Evolutionary conservation across 1,139 yeast genomes (phyloP), one percentile per base, ranked within the genome.

Genomic region (Scheffersomyces illinoinensis): DNA sequence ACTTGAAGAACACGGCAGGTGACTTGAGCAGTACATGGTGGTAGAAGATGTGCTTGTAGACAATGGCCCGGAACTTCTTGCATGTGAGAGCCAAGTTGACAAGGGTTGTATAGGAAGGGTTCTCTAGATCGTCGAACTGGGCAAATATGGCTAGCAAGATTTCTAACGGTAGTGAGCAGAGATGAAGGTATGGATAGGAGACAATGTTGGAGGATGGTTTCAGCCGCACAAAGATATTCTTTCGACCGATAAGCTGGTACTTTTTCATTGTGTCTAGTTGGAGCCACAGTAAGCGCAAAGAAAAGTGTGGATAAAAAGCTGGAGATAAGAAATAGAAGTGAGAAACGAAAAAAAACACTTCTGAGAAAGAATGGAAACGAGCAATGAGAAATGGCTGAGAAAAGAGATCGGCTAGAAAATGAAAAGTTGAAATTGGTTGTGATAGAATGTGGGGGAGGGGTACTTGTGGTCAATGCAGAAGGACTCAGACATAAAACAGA

Each of bases 81-180:
- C 85, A 82, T 1, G 75, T 71, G 6, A 72, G 60, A 2, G 82
- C 72, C 14, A 83, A 57, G 47, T 59, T 65, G 12, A 79, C 62
- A 57, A 75, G 68, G 21, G 72, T 71, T 3, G 24, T 21, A 12
- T 20, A 48, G 26, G 21, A 17, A 6, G 51, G 51, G 2, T 14
- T 20, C 54, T 61, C 62, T 7, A 57, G 53, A 49, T 63, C 66
- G 12, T 59, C 64, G 20, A 79, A 62, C 52, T 68, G 61, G 6
- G 66, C 62, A 39, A 82, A 71, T 47, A 83, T 74, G 52, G 71
- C 69, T 23, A 75, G 62, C 5, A 82, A 62, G 5, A 83, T 69
- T 63, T 83, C 87, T 20, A 71, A 62, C 4, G 86, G 86, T 24
- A 79, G 65, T n/a, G 79, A 76, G 59, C 71, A 73, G 8, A 80